Evolutionary conservation across 2,329 filamentous ascomycete species (phyloP), one percentile per base, ranked within the genome.

Genomic region (Cylindrodendrum hubeiense): DNA sequence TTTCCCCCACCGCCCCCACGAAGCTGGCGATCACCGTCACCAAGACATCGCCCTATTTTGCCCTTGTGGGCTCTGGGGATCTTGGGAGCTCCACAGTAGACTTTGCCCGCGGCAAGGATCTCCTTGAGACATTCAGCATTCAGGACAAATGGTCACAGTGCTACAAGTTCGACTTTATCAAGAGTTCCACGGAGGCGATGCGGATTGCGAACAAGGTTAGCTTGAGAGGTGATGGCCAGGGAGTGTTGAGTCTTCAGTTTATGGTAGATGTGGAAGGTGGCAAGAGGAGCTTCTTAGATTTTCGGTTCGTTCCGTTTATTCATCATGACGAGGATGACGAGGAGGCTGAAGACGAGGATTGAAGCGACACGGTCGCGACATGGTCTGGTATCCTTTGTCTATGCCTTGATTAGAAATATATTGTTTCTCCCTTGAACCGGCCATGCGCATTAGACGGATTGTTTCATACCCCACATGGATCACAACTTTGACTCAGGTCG

Each of bases 161-260:
- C 52, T 99, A 97, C 84, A 94, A 93, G 72, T 98, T 98, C 76
- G 87, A 91, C 59, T 87, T 97, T 56, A 86, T 99, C 76, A 94
- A 93, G 78, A 92, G 92, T 69, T 95, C 95, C 0, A 90, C 90
- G 49, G 91, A 95, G 69, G 95, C 96, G n/a, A 98, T 99, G 95
- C 90, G 91, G 49, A 89, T 94, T 39, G 94, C 95, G 5, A 95
- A 88, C 74, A 99, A 98, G 80, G 95, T 98, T 63, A 97, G 94
- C 76, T 87, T 99, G 66, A 87, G 96, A 17, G 91, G 94, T 0
- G 96, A 99, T 79, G 86, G 88, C 2, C 93, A 97, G 77, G 95
- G 96, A 0, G 95, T 99, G 30, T 80, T 99, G 69, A 98, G 93
- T 79, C 82, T 98, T 77, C 96, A 99, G 76, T 98, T 98, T 75